phyloP scores from a whole-genome alignment of 2,329 filamentous ascomycete species.

The Hypoxylon sp. region DNA sequence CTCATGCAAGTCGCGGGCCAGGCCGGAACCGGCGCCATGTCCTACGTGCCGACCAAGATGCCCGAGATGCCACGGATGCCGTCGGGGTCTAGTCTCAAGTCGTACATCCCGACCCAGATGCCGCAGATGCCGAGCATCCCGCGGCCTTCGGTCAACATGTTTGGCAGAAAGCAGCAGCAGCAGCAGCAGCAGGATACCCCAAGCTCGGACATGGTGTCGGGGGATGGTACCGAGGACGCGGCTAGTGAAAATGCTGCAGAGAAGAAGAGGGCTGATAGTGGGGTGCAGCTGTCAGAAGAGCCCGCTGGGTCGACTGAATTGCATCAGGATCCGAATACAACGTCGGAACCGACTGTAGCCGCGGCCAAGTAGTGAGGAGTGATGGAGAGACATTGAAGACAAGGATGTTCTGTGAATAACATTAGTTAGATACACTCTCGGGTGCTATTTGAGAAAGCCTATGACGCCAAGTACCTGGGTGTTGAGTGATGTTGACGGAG shows the following conservation, averaged over 20 bases:
- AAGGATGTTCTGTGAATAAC: background rate
- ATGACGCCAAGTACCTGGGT: background rate
- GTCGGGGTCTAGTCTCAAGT: conserved; percentile 51
- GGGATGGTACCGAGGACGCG: conserved; percentile 7
- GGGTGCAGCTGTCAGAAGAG: conserved; percentile 30
- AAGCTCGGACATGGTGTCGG: conserved; percentile 4
- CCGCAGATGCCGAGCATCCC: conserved; percentile 53
- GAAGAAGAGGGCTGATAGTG: conserved; percentile 19
- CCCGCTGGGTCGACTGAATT: conserved; percentile 19
- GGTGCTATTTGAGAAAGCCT: background rate
- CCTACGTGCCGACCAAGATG: conserved; percentile 60
- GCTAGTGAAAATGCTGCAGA: conserved; percentile 2
- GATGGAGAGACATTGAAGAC: background rate
- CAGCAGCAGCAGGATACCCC: conserved; percentile 28
- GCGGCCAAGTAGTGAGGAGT: conserved; percentile 21
- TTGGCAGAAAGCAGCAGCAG: conserved; percentile 40
- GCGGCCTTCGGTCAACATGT: conserved; percentile 48
- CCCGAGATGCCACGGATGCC: conserved; percentile 52
- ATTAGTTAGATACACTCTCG: background rate
- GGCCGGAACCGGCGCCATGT: conserved; percentile 59
- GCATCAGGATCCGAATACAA: conserved; percentile 23
- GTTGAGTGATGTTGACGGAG: background rate
- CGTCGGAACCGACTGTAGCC: conserved; percentile 12
- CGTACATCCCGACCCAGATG: conserved; percentile 50
- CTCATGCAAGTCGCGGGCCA: conserved; percentile 63